phyloP scores from a whole-genome alignment of 2,329 filamentous ascomycete species.

The Ophiognomonia clavigignenti-juglandacearum region DNA sequence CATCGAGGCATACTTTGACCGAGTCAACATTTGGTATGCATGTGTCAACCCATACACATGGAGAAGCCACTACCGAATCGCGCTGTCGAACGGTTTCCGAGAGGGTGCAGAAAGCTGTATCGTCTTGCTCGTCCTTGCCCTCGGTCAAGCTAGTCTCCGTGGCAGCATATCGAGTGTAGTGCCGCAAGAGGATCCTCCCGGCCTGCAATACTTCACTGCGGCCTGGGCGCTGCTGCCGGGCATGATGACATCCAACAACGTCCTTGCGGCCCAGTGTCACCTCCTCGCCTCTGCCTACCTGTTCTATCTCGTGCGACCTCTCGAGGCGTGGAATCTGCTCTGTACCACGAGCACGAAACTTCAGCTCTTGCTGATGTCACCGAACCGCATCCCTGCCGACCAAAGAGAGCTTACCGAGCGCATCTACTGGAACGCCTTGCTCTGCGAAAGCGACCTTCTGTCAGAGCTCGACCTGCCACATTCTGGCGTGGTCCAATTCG shows the following conservation, averaged over 20 bases:
- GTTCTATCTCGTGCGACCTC: constrained; percentile 74
- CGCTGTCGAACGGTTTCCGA: constrained; percentile 69
- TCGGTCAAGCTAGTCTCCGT: constrained; percentile 70
- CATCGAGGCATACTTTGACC: constrained; percentile 73
- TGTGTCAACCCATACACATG: constrained; percentile 81
- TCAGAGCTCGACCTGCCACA: constrained; percentile 78
- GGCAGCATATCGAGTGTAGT: constrained; percentile 72
- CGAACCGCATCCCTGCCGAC: constrained; percentile 63
- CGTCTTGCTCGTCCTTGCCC: constrained; percentile 70
- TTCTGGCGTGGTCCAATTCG: constrained; percentile 76
- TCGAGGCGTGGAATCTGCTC: constrained; percentile 78
- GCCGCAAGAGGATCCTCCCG: constrained; percentile 65
- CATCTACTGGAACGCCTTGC: constrained; percentile 78
- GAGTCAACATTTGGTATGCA: constrained; percentile 81
- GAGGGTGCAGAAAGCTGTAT: constrained; percentile 80
- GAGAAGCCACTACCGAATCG: constrained; percentile 69
- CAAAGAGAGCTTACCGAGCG: constrained; percentile 70
- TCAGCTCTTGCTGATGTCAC: constrained; percentile 70
- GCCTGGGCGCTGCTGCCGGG: constrained; percentile 74
- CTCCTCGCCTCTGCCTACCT: constrained; percentile 76
- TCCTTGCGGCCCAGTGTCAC: constrained; percentile 74
- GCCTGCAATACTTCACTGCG: constrained; percentile 73
- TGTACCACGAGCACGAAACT: constrained; percentile 78
- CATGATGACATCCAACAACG: constrained; percentile 75
- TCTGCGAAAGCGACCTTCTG: constrained; percentile 76